Evolutionary conservation across 2,329 filamentous ascomycete species (phyloP).

Genomic region (Pyrenophora graminea): DNA sequence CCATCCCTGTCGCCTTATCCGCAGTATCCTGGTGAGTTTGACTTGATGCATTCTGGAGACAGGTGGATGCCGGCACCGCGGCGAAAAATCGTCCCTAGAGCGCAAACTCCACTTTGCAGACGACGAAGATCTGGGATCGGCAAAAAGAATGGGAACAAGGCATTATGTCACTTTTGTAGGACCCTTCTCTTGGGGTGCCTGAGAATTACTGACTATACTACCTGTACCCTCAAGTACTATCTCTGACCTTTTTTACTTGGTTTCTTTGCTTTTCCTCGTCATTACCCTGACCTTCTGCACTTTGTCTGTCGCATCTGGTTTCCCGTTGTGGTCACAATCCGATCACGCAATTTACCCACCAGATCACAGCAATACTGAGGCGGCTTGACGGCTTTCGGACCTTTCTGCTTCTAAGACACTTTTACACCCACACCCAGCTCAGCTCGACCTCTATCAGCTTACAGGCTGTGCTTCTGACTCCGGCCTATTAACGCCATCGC

Average conservation of each 20-base stretch:
- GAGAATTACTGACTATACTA: constrained; percentile 4
- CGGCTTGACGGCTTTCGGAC: neutral
- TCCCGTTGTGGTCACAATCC: neutral
- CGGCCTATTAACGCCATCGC: neutral
- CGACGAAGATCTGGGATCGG: constrained; percentile 9
- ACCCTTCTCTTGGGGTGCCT: constrained; percentile 10
- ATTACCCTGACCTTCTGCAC: constrained; percentile 3
- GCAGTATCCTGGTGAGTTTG: constrained; percentile 26
- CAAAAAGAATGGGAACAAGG: constrained; percentile 8
- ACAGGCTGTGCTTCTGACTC: constrained; percentile 5
- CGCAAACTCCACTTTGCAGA: neutral
- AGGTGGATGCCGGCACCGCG: constrained; percentile 17
- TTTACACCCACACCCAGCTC: constrained; percentile 3
- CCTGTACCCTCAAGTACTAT: neutral
- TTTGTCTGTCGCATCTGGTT: neutral
- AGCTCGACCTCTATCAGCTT: constrained; percentile 14
- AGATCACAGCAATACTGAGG: constrained; percentile 2
- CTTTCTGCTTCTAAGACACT: constrained; percentile 15
- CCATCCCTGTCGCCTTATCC: constrained; percentile 34
- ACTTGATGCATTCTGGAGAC: constrained; percentile 18
- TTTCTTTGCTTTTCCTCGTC: constrained; percentile 1
- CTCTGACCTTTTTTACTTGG: too few species aligned
- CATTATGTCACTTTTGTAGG: constrained; percentile 34
- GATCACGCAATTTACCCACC: constrained; percentile 6
- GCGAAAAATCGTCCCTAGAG: constrained; percentile 13